Conservation (phyloP, 805 yeast species). For the Wickerhamomyces rabaulensis region DNA sequence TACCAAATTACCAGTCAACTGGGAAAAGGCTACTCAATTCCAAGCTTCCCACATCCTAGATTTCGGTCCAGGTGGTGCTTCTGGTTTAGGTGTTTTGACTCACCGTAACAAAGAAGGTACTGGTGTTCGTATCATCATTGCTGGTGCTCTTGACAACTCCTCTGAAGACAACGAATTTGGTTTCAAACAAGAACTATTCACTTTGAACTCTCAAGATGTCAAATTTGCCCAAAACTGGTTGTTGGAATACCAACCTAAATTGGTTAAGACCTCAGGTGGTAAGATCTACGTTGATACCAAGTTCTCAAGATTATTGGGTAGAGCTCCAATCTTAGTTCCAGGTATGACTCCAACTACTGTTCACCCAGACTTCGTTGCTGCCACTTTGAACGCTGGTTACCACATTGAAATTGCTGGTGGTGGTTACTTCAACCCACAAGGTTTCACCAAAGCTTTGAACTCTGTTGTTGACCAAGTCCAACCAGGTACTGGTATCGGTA, state of each 20-base stretch:
- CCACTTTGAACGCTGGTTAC: constrained; percentile 93
- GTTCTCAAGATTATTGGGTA: constrained; percentile 85
- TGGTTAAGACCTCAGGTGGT: constrained; percentile 68
- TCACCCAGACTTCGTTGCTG: constrained; percentile 88
- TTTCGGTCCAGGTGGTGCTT: constrained; percentile 98
- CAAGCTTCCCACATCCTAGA: constrained; percentile 85
- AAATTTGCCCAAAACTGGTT: constrained; percentile 91
- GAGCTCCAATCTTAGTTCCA: constrained; percentile 95
- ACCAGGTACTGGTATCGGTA: constrained; percentile 88
- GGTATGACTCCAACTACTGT: constrained; percentile 99
- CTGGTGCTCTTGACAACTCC: constrained; percentile 77
- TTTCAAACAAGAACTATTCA: constrained; percentile 91
- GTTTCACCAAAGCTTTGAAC: constrained; percentile 72
- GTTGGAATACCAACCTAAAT: constrained; percentile 78
- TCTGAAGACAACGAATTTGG: constrained; percentile 78
- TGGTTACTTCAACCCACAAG: constrained; percentile 79
- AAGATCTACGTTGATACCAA: constrained; percentile 88
- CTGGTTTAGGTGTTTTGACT: constrained; percentile 94
- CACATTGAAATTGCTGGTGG: constrained; percentile 99
- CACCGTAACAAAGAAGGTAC: constrained; percentile 98
- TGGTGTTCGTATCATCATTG: constrained; percentile 90
- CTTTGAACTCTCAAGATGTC: constrained; percentile 49
- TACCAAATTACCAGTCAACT: constrained; percentile 83
- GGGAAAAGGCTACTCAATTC: constrained; percentile 88
- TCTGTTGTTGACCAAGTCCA: constrained; percentile 60